Evolutionary conservation across 139 green algal genomes (phyloP).

Genomic region (Volvox africanus): DNA sequence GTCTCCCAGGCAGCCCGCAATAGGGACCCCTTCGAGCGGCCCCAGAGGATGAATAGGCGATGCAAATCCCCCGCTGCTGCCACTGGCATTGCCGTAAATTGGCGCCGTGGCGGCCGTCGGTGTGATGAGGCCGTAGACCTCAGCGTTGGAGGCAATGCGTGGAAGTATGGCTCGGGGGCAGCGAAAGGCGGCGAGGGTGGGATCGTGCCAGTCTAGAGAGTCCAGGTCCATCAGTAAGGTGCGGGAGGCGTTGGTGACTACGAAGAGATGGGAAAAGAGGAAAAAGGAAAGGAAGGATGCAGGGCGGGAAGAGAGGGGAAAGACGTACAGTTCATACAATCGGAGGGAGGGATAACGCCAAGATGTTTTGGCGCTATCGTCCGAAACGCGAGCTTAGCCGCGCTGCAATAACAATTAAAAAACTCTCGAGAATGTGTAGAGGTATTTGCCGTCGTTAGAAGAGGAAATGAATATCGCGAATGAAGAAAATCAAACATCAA

Average conservation of each 20-base stretch:
- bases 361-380: too few relatives aligned
- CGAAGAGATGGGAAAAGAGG: neutral
- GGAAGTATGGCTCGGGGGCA: constrained; percentile 90
- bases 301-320: neutral
- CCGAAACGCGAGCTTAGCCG: too few relatives aligned
- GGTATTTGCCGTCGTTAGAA: too few relatives aligned
- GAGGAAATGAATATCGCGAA: too few relatives aligned
- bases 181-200: constrained; percentile 77
- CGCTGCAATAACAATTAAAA: too few relatives aligned
- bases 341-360: too few relatives aligned
- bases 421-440: too few relatives aligned
- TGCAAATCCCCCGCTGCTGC: constrained; percentile 61
- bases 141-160: constrained; percentile 84
- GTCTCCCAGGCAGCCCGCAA: constrained; percentile 96
- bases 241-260: constrained; percentile 92
- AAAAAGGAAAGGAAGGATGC: neutral
- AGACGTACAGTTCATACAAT: too few relatives aligned
- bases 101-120: constrained; percentile 1
- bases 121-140: constrained; percentile 60
- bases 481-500: too few relatives aligned
- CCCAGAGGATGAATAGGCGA: constrained; percentile 40
- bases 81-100: neutral
- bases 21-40: constrained; percentile 80
- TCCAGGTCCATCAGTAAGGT: constrained; percentile 94
- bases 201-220: constrained; percentile 83